phyloP scores from a whole-genome alignment of 2,329 filamentous ascomycete species.

The Trichocomaceae sp. region DNA sequence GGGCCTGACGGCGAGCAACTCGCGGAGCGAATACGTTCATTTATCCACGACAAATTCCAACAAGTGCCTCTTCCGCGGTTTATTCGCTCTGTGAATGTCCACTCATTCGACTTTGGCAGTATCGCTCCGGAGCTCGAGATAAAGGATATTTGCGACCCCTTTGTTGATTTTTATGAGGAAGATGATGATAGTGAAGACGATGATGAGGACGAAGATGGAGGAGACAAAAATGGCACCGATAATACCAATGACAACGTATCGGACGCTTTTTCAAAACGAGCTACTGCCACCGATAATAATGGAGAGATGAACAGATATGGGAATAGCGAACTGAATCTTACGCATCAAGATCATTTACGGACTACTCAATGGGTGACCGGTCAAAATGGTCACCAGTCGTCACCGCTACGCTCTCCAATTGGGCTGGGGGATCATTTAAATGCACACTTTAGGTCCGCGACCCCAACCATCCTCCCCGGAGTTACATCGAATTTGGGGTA shows the following conservation, averaged over 20 bases:
- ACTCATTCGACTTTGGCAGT: slow-evolving; percentile 85
- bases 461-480: slow-evolving; percentile 41
- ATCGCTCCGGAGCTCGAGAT: slow-evolving; percentile 80
- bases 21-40: slow-evolving; percentile 79
- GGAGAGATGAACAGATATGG: neutral
- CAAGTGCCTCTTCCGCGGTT: slow-evolving; percentile 84
- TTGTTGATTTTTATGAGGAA: slow-evolving; percentile 93
- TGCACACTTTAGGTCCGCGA: slow-evolving; percentile 38
- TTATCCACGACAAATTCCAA: slow-evolving; percentile 95
- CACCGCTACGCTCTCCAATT: slow-evolving; percentile 30
- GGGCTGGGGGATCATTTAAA: slow-evolving; percentile 34
- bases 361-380: slow-evolving; percentile 22
- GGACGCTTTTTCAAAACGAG: slow-evolving; percentile 26
- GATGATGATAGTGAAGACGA: slow-evolving; percentile 40
- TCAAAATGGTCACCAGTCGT: slow-evolving; percentile 26
- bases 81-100: slow-evolving; percentile 91
- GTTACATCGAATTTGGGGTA: slow-evolving; percentile 46
- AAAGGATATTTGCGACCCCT: slow-evolving; percentile 92
- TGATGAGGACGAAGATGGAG: slow-evolving; percentile 18
- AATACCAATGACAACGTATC: slow-evolving; percentile 40
- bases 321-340: neutral
- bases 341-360: slow-evolving; percentile 26
- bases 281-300: slow-evolving; percentile 18
- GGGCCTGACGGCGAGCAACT: slow-evolving; percentile 81
- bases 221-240: slow-evolving; percentile 19